Conservation (phyloP, 2,329 filamentous ascomycete genomes). For the Trichoderma polysporum region DNA sequence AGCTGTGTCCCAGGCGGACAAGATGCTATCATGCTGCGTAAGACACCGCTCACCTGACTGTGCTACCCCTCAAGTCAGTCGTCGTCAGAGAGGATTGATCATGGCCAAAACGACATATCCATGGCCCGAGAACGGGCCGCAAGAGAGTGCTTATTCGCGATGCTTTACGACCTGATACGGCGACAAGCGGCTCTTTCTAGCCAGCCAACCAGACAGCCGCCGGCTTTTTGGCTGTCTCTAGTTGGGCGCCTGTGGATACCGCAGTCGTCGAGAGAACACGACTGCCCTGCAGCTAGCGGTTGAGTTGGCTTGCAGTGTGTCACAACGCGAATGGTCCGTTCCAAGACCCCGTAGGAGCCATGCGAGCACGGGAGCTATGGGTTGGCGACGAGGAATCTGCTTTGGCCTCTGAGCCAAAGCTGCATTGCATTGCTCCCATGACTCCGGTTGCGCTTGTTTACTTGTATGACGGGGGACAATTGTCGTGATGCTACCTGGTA, state of each 20-base stretch:
- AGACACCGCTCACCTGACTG: slow-evolving; percentile 3
- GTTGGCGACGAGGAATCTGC: background rate
- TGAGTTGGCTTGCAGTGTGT: slow-evolving; percentile 19
- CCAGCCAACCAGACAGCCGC: background rate
- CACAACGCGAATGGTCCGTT: slow-evolving; percentile 18
- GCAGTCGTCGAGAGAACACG: slow-evolving; percentile 8
- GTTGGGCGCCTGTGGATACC: slow-evolving; percentile 16
- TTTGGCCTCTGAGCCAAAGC: background rate
- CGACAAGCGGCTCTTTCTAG: background rate
- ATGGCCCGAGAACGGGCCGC: background rate
- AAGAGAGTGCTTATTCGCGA: background rate
- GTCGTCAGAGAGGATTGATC: background rate
- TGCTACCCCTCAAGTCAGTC: background rate
- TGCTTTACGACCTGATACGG: background rate
- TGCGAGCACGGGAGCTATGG: slow-evolving; percentile 5
- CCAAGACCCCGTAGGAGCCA: background rate
- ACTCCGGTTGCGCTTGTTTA: background rate
- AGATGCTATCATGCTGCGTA: background rate
- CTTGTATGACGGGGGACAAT: background rate
- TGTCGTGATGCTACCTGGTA: background rate
- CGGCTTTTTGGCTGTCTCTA: background rate
- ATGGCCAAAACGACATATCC: background rate
- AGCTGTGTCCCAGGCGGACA: background rate
- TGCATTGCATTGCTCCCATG: background rate
- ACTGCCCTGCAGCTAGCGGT: slow-evolving; percentile 19